Evolutionary conservation across 2,329 filamentous ascomycete species (phyloP).

Genomic region (Teratosphaeriaceae sp.): DNA sequence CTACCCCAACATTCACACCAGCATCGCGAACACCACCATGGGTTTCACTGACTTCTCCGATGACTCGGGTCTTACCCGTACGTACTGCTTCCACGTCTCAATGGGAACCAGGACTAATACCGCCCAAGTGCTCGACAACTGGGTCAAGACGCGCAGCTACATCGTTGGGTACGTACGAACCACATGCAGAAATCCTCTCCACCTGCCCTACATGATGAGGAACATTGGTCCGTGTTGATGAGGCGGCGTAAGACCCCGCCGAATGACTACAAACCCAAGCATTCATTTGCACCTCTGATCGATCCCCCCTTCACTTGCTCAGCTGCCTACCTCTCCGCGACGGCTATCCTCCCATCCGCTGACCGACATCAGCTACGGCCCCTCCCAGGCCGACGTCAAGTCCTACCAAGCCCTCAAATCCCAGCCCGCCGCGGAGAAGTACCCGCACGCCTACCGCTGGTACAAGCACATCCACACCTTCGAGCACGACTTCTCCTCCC

Average conservation of each 20-base stretch:
- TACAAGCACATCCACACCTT: constrained; percentile 97
- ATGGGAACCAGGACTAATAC: background rate
- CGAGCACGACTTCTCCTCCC: constrained; percentile 84
- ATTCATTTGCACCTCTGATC: constrained; percentile 55
- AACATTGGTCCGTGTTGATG: constrained; percentile 92
- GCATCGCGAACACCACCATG: constrained; percentile 46
- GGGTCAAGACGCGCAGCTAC: constrained; percentile 70
- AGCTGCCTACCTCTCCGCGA: background rate
- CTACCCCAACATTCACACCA: background rate
- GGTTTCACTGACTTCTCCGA: constrained; percentile 63
- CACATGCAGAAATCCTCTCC: constrained; percentile 15
- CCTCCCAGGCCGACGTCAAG: constrained; percentile 93
- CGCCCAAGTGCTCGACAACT: constrained; percentile 59
- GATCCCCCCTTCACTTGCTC: constrained; percentile 13
- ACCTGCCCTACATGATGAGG: constrained; percentile 61
- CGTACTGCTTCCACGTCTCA: constrained; percentile 22
- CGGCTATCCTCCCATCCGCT: constrained; percentile 12
- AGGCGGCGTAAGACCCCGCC: constrained; percentile 88
- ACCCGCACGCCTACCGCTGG: constrained; percentile 92
- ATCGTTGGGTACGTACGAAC: constrained; percentile 65
- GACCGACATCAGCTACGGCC: constrained; percentile 46
- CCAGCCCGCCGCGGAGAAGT: constrained; percentile 74
- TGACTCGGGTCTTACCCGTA: constrained; percentile 58
- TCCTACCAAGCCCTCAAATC: constrained; percentile 82
- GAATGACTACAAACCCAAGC: constrained; percentile 68